These are phyloP conservation scores for Penicillium glabrum DNA, from an alignment of 2,329 filamentous ascomycete genomes.

Conservation along the genomic window DNA sequence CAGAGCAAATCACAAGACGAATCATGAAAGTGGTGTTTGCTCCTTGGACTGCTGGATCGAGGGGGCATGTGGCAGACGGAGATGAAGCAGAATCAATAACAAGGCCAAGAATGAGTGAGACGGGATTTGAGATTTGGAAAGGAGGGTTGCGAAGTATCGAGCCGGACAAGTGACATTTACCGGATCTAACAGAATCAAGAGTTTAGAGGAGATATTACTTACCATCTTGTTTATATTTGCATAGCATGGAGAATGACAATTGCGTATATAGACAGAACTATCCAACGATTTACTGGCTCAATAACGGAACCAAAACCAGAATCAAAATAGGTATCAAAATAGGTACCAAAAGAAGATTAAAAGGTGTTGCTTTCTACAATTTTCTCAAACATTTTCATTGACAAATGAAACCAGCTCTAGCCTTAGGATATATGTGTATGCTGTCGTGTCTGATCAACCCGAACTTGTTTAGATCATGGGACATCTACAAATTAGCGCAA, in stretches of 20 bases:
- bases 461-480: too few relatives aligned
- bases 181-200: background rate
- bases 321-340: too few relatives aligned
- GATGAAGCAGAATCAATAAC: background rate
- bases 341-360: too few relatives aligned
- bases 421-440: too few relatives aligned
- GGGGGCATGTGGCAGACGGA: conserved; percentile 51
- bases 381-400: too few relatives aligned
- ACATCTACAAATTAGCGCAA: too few relatives aligned
- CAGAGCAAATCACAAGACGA: conserved; percentile 53
- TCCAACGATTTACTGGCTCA: too few relatives aligned
- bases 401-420: too few relatives aligned
- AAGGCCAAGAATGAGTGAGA: conserved; percentile 25
- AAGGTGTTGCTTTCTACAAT: too few relatives aligned
- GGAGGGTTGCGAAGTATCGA: conserved; percentile 51
- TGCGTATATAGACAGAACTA: background rate
- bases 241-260: background rate
- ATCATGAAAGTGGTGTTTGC: conserved; percentile 91
- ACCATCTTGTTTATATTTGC: background rate
- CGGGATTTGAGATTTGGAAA: conserved; percentile 74
- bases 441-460: too few relatives aligned
- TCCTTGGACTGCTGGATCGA: conserved; percentile 64
- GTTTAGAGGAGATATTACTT: background rate
- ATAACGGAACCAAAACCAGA: too few relatives aligned
- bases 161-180: background rate